These are phyloP conservation scores for Bretschneidera sinensis DNA, from an alignment of 345 rosid species.

Conservation along the genomic window DNA sequence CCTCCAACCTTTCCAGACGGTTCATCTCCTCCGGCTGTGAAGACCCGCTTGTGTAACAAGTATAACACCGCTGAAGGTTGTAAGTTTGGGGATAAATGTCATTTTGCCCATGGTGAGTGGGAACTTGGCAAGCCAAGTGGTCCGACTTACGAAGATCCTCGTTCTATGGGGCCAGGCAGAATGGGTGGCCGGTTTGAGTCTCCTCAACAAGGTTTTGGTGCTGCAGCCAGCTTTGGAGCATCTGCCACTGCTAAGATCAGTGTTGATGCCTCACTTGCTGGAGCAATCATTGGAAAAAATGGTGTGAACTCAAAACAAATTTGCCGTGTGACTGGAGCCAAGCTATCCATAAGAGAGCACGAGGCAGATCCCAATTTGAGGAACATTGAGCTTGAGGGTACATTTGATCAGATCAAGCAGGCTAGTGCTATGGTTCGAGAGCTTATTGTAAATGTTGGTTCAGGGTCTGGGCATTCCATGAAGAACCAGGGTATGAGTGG, in stretches of 20 bases:
- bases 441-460: slow-evolving; percentile 64
- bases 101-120: slow-evolving; percentile 87
- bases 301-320: slow-evolving; percentile 95
- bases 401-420: slow-evolving; percentile 91
- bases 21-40: slow-evolving; percentile 52
- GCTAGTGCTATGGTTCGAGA: slow-evolving; percentile 95
- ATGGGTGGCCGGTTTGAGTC: slow-evolving; percentile 49
- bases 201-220: slow-evolving; percentile 37
- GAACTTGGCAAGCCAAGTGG: slow-evolving; percentile 58
- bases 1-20: slow-evolving; percentile 53
- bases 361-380: slow-evolving; percentile 72
- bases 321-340: slow-evolving; percentile 78
- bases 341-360: slow-evolving; percentile 82
- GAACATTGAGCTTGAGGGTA: slow-evolving; percentile 94
- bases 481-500: slow-evolving; percentile 22
- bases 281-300: slow-evolving; percentile 90
- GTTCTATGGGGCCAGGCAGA: slow-evolving; percentile 44
- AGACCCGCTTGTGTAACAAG: slow-evolving; percentile 64
- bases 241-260: slow-evolving; percentile 91
- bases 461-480: slow-evolving; percentile 33
- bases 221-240: slow-evolving; percentile 83
- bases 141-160: slow-evolving; percentile 57
- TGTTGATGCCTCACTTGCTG: slow-evolving; percentile 85
- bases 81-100: slow-evolving; percentile 76
- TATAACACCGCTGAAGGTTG: slow-evolving; percentile 80